phyloP scores from a whole-genome alignment of 2,329 filamentous ascomycete species.

The Biscogniauxia marginata region DNA sequence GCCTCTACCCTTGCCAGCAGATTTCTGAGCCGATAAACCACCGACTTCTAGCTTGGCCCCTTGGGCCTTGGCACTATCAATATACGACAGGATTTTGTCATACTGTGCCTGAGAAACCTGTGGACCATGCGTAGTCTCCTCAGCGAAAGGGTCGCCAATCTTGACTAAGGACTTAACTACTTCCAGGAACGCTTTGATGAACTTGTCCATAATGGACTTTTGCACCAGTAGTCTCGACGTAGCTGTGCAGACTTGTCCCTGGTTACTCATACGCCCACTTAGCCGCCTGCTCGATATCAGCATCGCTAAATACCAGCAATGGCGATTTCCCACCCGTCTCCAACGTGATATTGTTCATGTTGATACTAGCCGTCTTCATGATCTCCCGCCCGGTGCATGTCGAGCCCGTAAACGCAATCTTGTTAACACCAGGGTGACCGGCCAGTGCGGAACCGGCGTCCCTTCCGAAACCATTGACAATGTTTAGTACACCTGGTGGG shows the following conservation, averaged over 20 bases:
- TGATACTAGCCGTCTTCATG: conserved; percentile 62
- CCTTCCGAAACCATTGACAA: conserved; percentile 68
- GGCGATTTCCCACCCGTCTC: conserved; percentile 59
- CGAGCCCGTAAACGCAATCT: conserved; percentile 74
- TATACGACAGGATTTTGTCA: not conserved
- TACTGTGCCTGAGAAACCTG: conserved; percentile 1
- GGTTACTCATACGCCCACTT: conserved; percentile 10
- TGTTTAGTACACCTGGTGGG: conserved; percentile 72
- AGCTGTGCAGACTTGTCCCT: conserved; percentile 17
- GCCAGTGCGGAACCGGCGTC: conserved; percentile 66
- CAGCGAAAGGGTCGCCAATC: conserved; percentile 16
- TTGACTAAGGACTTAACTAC: conserved; percentile 9
- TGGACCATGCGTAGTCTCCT: conserved; percentile 5
- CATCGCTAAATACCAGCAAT: conserved; percentile 54
- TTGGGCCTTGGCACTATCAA: not conserved
- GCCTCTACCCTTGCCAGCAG: conserved; percentile 4
- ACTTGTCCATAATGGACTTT: conserved; percentile 18
- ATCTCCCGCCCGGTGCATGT: conserved; percentile 66
- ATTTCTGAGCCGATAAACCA: not conserved
- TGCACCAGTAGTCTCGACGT: conserved; percentile 19
- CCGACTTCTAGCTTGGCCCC: not conserved
- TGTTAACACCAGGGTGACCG: conserved; percentile 64
- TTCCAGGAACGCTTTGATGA: conserved; percentile 20
- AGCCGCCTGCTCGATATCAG: conserved; percentile 57
- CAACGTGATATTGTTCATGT: conserved; percentile 53